phyloP scores from a whole-genome alignment of 1,139 yeast genomes.

The Lodderomyces beijingensis region DNA sequence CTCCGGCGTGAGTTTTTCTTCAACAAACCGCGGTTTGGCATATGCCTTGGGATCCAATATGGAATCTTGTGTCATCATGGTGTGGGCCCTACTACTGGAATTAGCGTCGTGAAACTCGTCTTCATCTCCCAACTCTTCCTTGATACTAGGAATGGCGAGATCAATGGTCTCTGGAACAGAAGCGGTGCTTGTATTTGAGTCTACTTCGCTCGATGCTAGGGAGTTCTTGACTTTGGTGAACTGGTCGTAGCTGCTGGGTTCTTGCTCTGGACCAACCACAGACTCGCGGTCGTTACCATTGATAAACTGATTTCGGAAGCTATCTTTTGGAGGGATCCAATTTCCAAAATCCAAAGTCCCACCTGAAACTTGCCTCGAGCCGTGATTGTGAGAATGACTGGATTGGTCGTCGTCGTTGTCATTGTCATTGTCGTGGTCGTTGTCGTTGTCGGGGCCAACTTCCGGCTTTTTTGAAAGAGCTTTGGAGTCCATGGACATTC shows the following conservation, averaged over 20 bases:
- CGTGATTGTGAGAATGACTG: no score
- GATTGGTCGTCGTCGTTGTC: conserved; percentile 5
- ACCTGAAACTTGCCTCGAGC: conserved; percentile 30
- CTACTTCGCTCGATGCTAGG: conserved; percentile 21
- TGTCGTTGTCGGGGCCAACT: conserved; percentile 2
- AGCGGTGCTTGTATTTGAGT: conserved; percentile 17
- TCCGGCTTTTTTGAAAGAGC: conserved; percentile 3
- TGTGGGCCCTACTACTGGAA: conserved; percentile 4
- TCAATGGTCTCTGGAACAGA: conserved; percentile 42
- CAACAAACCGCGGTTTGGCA: conserved; percentile 25
- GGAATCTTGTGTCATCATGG: conserved; percentile 20
- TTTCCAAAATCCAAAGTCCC: conserved; percentile 44
- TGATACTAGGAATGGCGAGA: conserved; percentile 34
- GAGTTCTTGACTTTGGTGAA: conserved; percentile 32
- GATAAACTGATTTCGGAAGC: conserved; percentile 48
- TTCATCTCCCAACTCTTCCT: conserved; percentile 22
- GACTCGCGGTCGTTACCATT: conserved; percentile 44
- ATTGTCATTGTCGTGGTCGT: conserved; percentile 1
- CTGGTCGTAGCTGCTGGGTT: conserved; percentile 24
- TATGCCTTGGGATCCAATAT: conserved; percentile 25
- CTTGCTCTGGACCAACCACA: conserved; percentile 25
- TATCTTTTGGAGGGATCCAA: conserved; percentile 51
- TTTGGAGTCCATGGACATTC: conserved; percentile 21
- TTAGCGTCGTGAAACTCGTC: conserved; percentile 12
- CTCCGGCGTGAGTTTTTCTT: conserved; percentile 28